Percentiles rank a stretch among this genome's conserved stretches.
Evolutionary conservation across 148 eudicot genomes (phyloP).

Genomic region (Cornus kousa): DNA sequence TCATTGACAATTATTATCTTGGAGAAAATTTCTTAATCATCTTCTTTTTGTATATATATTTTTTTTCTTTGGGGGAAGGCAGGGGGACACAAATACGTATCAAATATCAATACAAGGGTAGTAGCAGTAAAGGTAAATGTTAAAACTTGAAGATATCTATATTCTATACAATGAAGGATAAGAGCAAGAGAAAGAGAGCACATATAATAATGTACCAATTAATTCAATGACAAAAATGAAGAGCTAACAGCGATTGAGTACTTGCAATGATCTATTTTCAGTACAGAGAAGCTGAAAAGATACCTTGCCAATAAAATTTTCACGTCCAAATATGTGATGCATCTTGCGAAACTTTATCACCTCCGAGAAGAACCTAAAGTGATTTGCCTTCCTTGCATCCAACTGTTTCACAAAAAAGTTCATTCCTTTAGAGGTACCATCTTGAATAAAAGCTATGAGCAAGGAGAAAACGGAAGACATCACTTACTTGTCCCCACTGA

Average conservation of each 20-base stretch:
- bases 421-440: not conserved
- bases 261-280: not conserved
- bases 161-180: not conserved
- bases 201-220: not conserved
- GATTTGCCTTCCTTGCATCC: conserved; percentile 55
- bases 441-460: not conserved
- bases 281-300: conserved; percentile 3
- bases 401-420: conserved; percentile 45
- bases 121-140: not conserved
- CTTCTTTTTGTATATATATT: not conserved
- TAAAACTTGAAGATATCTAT: not conserved
- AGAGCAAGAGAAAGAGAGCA: not conserved
- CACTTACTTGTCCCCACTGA: conserved; percentile 84
- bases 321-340: conserved; percentile 55
- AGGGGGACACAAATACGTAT: no score
- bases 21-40: not conserved
- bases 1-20: not conserved
- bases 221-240: not conserved
- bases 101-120: not conserved
- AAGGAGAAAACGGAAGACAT: conserved; percentile 9
- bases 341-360: conserved; percentile 65
- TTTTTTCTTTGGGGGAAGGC: not conserved
- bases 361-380: conserved; percentile 85
- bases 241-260: not conserved
- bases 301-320: conserved; percentile 73